phyloP scores from a whole-genome alignment of 306 rosid genomes.

The Vigna reflexopilosa region DNA sequence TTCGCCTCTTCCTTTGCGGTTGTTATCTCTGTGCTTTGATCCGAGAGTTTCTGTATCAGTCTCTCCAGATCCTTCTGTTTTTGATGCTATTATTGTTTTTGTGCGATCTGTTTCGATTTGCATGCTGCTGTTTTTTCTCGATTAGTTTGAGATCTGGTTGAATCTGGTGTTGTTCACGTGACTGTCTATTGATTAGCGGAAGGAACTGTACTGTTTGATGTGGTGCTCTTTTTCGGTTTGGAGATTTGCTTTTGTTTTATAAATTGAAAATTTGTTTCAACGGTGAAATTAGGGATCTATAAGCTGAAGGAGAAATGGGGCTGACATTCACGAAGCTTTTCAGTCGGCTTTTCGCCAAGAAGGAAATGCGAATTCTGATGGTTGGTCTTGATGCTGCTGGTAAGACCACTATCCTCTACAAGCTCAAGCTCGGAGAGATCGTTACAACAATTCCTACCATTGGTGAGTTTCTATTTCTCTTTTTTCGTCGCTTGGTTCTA shows the following conservation, averaged over 20 bases:
- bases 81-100: background rate
- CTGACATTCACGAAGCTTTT: conserved; percentile 97
- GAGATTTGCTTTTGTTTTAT: background rate
- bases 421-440: conserved; percentile 99
- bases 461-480: conserved; percentile 64
- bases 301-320: conserved; percentile 78
- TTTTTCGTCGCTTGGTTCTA: background rate
- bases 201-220: background rate
- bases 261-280: conserved; percentile 1
- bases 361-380: conserved; percentile 99
- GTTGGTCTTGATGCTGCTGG: conserved; percentile 99
- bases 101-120: conserved; percentile 36
- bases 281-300: conserved; percentile 51
- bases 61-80: conserved; percentile 51
- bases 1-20: background rate
- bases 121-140: conserved; percentile 11
- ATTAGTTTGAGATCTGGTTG: conserved; percentile 53
- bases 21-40: conserved; percentile 33
- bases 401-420: conserved; percentile 98
- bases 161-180: conserved; percentile 30
- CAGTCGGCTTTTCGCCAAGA: conserved; percentile 99
- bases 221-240: background rate
- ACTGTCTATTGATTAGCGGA: background rate
- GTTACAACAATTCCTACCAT: conserved; percentile 99
- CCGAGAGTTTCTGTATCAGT: conserved; percentile 33